Base-by-base conservation (phyloP, 768 basidiomycete genomes). In the Serendipita indica region DNA sequence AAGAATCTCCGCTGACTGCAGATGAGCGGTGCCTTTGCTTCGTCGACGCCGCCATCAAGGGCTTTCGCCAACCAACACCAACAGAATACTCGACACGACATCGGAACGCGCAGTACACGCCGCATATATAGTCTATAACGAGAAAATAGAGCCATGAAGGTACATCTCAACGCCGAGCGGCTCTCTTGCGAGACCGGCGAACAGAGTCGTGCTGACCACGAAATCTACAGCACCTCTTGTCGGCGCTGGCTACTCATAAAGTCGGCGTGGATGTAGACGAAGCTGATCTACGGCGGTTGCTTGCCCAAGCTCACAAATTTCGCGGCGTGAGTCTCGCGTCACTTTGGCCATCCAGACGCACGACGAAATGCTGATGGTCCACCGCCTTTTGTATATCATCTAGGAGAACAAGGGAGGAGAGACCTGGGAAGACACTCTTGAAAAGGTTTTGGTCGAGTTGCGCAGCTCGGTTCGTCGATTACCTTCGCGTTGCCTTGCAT, bases 351-450 rank as follows among this genome's bases (percentile, higher is more conserved):
- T 39, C 34, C 16, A 56, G 18, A 45, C 33, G 57, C 22, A 18
- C 57, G 39, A 61, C 69, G 63, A 46, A 60, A 72, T 69, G 6
- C 66, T 39, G 20, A 28, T 34, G 6, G 59, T 62, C 10, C 61
- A 20, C 32, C 37, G 28, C 39, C 16, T 33, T 71, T 64, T 79
- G 75, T 64, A 72, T 59, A 71, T 74, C 66, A 68, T 69, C 46
- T 73, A 80, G 62, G 86, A 89, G 67, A 68, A 73, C 35, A 89
- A 89, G 69, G 75, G 83, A 18, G 77, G 83, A 14, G 92, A 96
- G 67, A 82, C 86, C 14, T 99, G 97, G 75, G 91, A 89, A 64
- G 94, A 97, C 62, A 88, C 89, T 0, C 76, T 98, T 56, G 96
- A 99, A 66, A 86, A 88, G 61, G 76, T 97, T 33, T 72, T 96